Base-by-base conservation (phyloP, 1,284 basidiomycete genomes). In the Malassezia restricta region DNA sequence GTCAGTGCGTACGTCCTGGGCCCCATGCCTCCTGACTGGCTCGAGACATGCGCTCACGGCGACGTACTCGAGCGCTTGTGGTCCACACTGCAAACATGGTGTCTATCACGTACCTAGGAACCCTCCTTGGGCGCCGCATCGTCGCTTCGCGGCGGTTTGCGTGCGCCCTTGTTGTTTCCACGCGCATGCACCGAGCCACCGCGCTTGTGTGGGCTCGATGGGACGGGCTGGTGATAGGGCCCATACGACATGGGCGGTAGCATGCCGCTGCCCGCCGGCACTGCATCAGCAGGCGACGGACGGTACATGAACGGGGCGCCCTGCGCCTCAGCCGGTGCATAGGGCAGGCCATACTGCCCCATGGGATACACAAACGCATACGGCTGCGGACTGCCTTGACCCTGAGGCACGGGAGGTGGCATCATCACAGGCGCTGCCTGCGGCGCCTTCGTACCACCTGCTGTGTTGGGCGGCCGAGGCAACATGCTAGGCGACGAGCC, bases 321-420 rank as follows among this genome's bases (percentile, higher is more conserved):
- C 27, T 15, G 20, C 15, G 46, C 24, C 31, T 43, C 37, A 12
- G 47, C 28, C 30, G 46, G 35, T 11, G 31, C 14, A 11, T 47
- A 15, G 33, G 52, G 52, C n/a, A 54, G 35, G 6, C 33, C 37
- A 35, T 54, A 49, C 33, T 54, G 51, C 27, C 40, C 51, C 32
- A 49, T 49, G 3, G 51, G 51, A 40, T 54, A 49, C 37, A 49
- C 37, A 30, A 49, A 30, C 33, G 52, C 43, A 29, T 44, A 54
- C 40, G 46, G 39, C 38, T 42, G 51, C 1, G 44, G 44, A 20
- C 33, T 47, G 9, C 15, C 43, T 15, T 27, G 31, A 12, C 30
- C 30, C 14, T 31, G 43, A 3, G 51, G 35, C 29, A 38, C 28
- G 12, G 46, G 27, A 11, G 46, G 46, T 27, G 28, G 15, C 24